Conservation (phyloP, 805 yeast genomes). For the Kodamaea sagamina region DNA sequence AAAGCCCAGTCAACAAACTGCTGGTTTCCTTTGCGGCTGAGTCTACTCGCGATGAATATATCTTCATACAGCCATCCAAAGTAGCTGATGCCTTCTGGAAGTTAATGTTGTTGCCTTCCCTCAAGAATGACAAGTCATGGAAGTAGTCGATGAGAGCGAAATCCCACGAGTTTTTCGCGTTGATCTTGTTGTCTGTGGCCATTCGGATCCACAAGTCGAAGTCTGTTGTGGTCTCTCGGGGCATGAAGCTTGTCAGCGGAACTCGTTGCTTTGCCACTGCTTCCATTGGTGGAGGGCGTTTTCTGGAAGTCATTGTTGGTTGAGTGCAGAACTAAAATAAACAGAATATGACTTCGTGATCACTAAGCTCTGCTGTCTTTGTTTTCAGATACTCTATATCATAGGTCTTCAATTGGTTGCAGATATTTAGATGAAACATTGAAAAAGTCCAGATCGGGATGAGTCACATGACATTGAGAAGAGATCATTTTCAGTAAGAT, state of each 20-base stretch:
- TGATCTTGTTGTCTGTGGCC: conserved; percentile 72
- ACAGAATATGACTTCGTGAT: too few species aligned
- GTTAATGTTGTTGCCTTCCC: conserved; percentile 51
- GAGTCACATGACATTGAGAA: background rate
- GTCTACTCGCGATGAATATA: conserved; percentile 87
- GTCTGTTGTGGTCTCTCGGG: conserved; percentile 20
- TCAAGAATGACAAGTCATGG: conserved; percentile 39
- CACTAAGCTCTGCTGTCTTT: too few species aligned
- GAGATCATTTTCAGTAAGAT: background rate
- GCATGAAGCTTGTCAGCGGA: conserved; percentile 1
- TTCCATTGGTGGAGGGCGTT: background rate
- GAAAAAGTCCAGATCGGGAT: conserved; percentile 3
- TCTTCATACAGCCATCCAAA: conserved; percentile 91
- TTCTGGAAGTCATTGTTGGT: background rate
- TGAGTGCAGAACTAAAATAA: too few species aligned
- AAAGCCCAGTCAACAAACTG: conserved; percentile 54
- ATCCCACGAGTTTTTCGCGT: conserved; percentile 51
- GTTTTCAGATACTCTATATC: too few species aligned
- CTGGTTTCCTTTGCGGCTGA: conserved; percentile 92
- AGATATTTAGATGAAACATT: background rate
- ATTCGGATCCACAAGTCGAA: conserved; percentile 81
- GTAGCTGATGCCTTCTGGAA: conserved; percentile 92
- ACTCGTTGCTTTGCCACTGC: background rate
- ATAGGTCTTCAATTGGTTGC: background rate
- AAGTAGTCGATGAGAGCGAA: conserved; percentile 54